Evolutionary conservation across 805 yeast genomes (phyloP), one percentile per base, ranked within the genome.

Genomic region (Komagataella phaffii): DNA sequence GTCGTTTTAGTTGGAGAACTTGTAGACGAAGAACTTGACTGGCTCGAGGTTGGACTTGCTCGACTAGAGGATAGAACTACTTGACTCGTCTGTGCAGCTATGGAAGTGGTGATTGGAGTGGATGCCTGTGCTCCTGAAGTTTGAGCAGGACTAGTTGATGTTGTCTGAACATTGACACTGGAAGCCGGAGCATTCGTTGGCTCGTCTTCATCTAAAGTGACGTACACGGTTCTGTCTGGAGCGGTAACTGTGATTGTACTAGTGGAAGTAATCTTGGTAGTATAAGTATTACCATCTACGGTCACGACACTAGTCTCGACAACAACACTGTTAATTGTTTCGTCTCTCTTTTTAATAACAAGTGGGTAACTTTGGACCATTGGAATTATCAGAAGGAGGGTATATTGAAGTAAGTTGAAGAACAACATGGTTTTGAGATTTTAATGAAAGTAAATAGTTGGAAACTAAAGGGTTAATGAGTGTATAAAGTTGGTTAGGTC

Each of bases 1-100:
- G 56, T 30, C 3, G 57, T 46, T 3, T 54, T 23, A 2, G 58
- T n/a, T 6, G 54, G 45, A 17, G 59, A 12, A 7, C 50, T 52
- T 7, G 54, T 30, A 12, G 53, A 24, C 7, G 53, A 44, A 14
- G 47, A 24, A 10, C 49, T 46, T 3, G 48, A 30, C 18, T 50
- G 30, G 3, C 54, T 46, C 3, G 57, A 48, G 23, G 54, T 17
- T 4, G 54, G 49, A 3, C 55, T 17, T 2, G 57, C 45, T 8
- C 55, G 46, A 7, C 55, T 10, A n/a, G 55, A 49, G 2, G 56
- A 40, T 23, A 12, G 3, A 7, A 24, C 7, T 23, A 12, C 14
- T 24, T 19, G 23, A 12, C 24, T 17, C 7, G 47, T 17, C 47
- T 14, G 7, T 3, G 24, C 21, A 45, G 47, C 17, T 45, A 6